Base-by-base conservation (phyloP, 306 rosid genomes). In the Ormosia emarginata region DNA sequence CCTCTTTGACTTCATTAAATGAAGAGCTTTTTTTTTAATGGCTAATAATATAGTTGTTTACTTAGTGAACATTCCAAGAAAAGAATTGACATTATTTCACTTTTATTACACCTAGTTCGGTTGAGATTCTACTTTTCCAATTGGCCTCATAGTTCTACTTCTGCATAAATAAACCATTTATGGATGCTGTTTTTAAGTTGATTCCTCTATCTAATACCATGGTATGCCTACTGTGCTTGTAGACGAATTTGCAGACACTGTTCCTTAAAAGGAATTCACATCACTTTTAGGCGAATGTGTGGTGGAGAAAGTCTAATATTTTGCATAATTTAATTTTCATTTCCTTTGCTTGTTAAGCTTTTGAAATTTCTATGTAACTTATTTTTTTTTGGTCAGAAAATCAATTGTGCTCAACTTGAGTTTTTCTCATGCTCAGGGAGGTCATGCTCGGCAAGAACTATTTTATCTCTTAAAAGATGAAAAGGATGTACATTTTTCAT, bases 401-500 rank as follows among this genome's bases (percentile, higher is more conserved):
- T 0, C 10, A 49, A 17, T 49, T 64, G 46, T 66, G 18, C 74
- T 73, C 3, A 41, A 75, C 10, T 75, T 12, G 4, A 32, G 37
- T 65, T 70, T 70, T 69, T 46, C 13, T 39, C 3, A 34, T 72
- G 46, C 71, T 36, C 86, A 93, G 96, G 98, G 98, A 74, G 98
- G 98, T 14, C 66, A 85, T 66, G 86, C 77, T 68, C 79, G 98
- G 62, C 93, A 91, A 56, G 94, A 93, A 81, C 81, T 93, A 11
- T 93, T 83, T 75, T 83, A 88, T 73, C 90, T 93, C 44, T 74
- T 93, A n/a, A 92, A 89, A 81, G 83, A 81, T 4, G 98, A 93
- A 81, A 90, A 86, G 7, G 93, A 90, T 47, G 94, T 93, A 56
- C 98, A 90, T 80, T 93, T 93, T 79, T 79, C 93, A 24, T 93